Conservation (phyloP, 2,329 filamentous ascomycete genomes). For the Aureobasidium pullulans region DNA sequence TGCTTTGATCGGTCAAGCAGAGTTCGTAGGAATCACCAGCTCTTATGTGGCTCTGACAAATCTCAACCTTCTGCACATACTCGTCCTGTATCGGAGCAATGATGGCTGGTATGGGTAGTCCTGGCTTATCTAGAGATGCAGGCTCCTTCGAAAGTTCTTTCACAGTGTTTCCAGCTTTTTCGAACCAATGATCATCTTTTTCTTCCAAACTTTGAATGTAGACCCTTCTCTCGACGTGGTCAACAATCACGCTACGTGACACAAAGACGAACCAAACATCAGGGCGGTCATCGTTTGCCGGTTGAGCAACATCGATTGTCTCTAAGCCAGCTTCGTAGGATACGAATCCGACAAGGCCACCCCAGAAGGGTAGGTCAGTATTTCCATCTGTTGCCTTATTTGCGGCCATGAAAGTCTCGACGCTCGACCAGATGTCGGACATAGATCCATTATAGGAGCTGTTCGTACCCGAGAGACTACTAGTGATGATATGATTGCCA, state of each 20-base stretch:
- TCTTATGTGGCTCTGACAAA: slow-evolving; percentile 47
- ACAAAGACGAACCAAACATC: slow-evolving; percentile 73
- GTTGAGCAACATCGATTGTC: slow-evolving; percentile 45
- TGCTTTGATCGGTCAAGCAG: slow-evolving; percentile 71
- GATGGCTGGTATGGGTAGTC: slow-evolving; percentile 12
- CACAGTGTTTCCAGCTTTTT: not conserved
- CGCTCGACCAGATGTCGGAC: slow-evolving; percentile 1
- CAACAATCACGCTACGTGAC: slow-evolving; percentile 68
- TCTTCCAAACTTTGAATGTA: slow-evolving; percentile 62
- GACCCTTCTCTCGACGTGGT: slow-evolving; percentile 56
- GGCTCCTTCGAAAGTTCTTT: not conserved
- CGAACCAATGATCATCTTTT: slow-evolving; percentile 29
- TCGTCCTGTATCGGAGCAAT: slow-evolving; percentile 21
- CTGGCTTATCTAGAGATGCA: not conserved
- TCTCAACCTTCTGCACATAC: slow-evolving; percentile 61
- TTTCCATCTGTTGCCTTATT: slow-evolving; percentile 29
- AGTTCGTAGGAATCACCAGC: slow-evolving; percentile 78
- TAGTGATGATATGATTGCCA: not conserved
- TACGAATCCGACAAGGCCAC: slow-evolving; percentile 76
- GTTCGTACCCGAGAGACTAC: not conserved
- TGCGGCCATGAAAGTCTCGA: slow-evolving; percentile 32
- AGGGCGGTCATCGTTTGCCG: slow-evolving; percentile 41
- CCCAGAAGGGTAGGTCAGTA: slow-evolving; percentile 57
- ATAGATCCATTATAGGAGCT: not conserved
- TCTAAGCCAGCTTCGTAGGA: slow-evolving; percentile 76